Evolutionary conservation across 164 flowering plant genomes (phyloP), one percentile per base, ranked within the genome.

Genomic region (Macadamia tetraphylla): DNA sequence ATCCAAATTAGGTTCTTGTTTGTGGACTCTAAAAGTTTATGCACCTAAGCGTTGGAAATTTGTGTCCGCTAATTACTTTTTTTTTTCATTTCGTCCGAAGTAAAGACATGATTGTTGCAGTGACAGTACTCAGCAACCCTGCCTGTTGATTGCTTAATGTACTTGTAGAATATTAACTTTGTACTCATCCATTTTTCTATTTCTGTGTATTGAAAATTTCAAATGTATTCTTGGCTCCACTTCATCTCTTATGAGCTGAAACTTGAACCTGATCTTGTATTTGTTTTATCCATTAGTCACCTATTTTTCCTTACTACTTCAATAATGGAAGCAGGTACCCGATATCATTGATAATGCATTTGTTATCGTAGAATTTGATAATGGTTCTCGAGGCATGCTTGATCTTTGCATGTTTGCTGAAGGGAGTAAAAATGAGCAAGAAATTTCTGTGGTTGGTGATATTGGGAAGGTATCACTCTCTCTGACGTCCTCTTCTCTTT

Each of bases 381-480:
- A 90, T 83, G 96, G 95, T 66, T 80, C 86, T 48, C 84, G 97
- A 30, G 95, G 96, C 69, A 83, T 90, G 96, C 93, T 91, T 32
- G 97, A 91, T 64, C 93, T 90, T 51, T 94, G 97, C 79, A 94
- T 94, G 98, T 94, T 94, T 85, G 96, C 96, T 67, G 98, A 91
- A 85, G 98, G 96, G 63, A 90, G 92, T 76, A 91, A 86, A 85
- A 94, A 94, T 75, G 97, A 91, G 78, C 98, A 94, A 80, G 98
- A 91, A 82, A 94, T 94, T 74, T 87, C 93, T 56, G 97, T 94
- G 70, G 93, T 91, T 68, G 96, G 98, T 67, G 87, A 90, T 44
- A 66, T 71, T 67, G 98, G 97, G 59, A 91, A 94, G 94, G 97
- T 91, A 32, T n/a, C 11, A 30, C 62, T 48, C 67, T 14, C 13